phyloP scores from a whole-genome alignment of 495 filamentous ascomycete genomes.

The Haplographium delicatum region DNA sequence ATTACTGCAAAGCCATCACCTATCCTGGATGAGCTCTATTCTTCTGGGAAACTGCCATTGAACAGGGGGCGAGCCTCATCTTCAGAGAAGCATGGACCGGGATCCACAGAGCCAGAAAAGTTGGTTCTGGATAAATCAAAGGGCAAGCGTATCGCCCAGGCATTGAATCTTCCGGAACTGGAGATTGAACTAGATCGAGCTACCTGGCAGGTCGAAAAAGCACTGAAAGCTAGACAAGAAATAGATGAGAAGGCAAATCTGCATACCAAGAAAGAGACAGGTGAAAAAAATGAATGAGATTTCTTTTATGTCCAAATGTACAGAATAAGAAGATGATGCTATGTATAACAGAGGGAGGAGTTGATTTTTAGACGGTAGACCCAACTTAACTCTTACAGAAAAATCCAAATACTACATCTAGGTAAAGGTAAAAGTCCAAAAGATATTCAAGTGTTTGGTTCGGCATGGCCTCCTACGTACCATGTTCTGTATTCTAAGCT shows the following conservation, averaged over 20 bases:
- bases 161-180: slow-evolving; percentile 74
- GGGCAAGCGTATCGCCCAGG: slow-evolving; percentile 58
- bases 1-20: slow-evolving; percentile 56
- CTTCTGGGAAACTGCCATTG: slow-evolving; percentile 28
- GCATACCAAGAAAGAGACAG: slow-evolving; percentile 10
- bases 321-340: background rate
- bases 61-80: slow-evolving; percentile 8
- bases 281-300: background rate
- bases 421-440: no score
- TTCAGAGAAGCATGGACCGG: background rate
- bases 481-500: no score
- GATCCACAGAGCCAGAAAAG: slow-evolving; percentile 39
- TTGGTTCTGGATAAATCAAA: slow-evolving; percentile 56
- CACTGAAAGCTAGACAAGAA: slow-evolving; percentile 44
- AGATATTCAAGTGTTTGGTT: no score
- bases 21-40: slow-evolving; percentile 69
- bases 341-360: background rate
- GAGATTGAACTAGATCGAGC: slow-evolving; percentile 86
- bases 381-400: no score
- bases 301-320: slow-evolving; percentile 2
- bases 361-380: slow-evolving; percentile 5
- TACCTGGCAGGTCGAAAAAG: slow-evolving; percentile 76
- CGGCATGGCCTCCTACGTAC: no score
- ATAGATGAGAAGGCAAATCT: slow-evolving; percentile 28
- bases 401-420: no score